Percentiles rank a stretch among this genome's conserved stretches.
These are phyloP conservation scores for Colletotrichum coccodes DNA, from an alignment of 2,329 filamentous ascomycete genomes.

Conservation along the genomic window DNA sequence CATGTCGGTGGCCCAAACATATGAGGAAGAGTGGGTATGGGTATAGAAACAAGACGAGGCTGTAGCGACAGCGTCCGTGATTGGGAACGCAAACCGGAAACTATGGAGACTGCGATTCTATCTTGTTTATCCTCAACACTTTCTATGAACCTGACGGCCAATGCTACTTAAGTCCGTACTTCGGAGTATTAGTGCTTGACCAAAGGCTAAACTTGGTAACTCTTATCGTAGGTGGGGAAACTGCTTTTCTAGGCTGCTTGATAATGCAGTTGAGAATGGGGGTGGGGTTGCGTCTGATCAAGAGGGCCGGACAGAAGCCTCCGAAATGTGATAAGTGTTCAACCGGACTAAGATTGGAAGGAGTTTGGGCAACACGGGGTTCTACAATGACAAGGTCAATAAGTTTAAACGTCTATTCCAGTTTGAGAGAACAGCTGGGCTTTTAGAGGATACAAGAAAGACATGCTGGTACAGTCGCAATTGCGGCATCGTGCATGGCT, in stretches of 20 bases:
- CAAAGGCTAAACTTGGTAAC: neutral
- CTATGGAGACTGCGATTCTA: constrained; percentile 6
- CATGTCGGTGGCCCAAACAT: constrained; percentile 1
- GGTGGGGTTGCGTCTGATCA: constrained; percentile 12
- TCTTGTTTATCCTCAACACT: neutral
- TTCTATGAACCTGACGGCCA: neutral
- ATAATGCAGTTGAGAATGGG: constrained; percentile 22
- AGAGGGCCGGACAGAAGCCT: neutral
- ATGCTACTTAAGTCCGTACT: constrained; percentile 8
- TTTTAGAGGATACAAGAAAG: no score
- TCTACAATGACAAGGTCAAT: no score
- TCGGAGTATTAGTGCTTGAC: neutral
- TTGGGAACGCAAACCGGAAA: neutral
- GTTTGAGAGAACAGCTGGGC: no score
- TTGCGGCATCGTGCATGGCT: no score
- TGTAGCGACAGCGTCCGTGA: neutral
- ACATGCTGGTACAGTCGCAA: no score
- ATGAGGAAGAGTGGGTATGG: neutral
- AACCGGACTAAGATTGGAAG: neutral
- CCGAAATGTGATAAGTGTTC: constrained; percentile 3
- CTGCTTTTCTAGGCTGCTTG: neutral
- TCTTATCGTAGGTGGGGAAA: constrained; percentile 21
- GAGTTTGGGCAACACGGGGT: neutral
- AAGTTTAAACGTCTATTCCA: neutral
- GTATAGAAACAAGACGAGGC: neutral